Evolutionary conservation across 1,284 basidiomycete genomes (phyloP), one percentile per base, ranked within the genome.

Genomic region (Heterobasidion irregulare): DNA sequence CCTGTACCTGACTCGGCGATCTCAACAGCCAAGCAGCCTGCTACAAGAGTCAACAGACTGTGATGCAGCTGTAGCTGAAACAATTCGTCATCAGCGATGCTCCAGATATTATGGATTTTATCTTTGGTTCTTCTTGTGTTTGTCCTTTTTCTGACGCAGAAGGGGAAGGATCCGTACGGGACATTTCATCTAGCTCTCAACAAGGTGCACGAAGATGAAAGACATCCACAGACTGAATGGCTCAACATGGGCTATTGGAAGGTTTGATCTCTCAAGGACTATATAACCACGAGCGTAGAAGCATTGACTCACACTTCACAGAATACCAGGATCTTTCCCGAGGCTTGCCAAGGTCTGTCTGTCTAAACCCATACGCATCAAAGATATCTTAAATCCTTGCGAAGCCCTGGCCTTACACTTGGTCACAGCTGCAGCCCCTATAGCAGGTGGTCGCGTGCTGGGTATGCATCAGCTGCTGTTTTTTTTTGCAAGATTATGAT

Each of bases 211-310:
- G 71, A 73, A 43, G 63, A 68, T 34, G 52, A 62, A 8, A 55
- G 56, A 18, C 50, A 56, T n/a, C 80, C 77, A n/a, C 62, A 62
- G 43, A 83, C 82, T 1, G 82, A 85, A 67, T 85, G 83, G 84
- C 66, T 85, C 38, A 85, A 86, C 64, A 83, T 84, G 79, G 83
- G 82, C 3, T 82, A 74, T 59, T 84, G 82, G 83, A 76, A 77
- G 74, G 81, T 81, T 46, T 50, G 67, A 26, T 26, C 6, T 26
- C 26, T 34, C 51, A 45, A 48, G 44, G 16, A 50, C 8, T 48
- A 10, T 8, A 33, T 45, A 47, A 36, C 47, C 54, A 43, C 47
- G 52, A 56, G 32, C 47, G 32, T 16, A 36, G 15, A 7, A 19
- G 19, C 10, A 6, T 15, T 52, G 41, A 53, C 35, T 18, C 18